Percentiles rank a stretch among this genome's conserved stretches.
phyloP scores from a whole-genome alignment of 1,139 yeast species.

The Blastobotrys malaysiensis region DNA sequence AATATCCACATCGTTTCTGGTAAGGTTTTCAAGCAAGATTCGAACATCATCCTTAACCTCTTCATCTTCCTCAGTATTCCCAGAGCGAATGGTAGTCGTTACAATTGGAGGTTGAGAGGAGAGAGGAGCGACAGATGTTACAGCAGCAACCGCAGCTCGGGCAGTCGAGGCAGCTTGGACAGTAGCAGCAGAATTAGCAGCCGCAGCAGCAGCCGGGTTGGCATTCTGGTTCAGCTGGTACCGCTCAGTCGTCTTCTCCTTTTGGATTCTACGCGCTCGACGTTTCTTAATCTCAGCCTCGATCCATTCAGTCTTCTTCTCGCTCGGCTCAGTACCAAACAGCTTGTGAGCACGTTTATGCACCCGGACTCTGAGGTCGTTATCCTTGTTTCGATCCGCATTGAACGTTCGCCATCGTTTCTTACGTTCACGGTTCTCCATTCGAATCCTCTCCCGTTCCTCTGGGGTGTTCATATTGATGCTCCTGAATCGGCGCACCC shows the following conservation, averaged over 20 bases:
- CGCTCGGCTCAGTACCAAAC: constrained; percentile 59
- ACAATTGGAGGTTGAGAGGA: not conserved
- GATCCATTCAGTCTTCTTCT: constrained; percentile 65
- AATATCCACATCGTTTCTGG: constrained; percentile 10
- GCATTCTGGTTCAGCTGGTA: not conserved
- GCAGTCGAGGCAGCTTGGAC: not conserved
- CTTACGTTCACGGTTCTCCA: constrained; percentile 79
- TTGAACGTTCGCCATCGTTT: constrained; percentile 88
- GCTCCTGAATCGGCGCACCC: constrained; percentile 4
- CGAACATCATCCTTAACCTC: constrained; percentile 6
- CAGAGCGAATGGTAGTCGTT: not conserved
- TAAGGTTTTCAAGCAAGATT: constrained; percentile 3
- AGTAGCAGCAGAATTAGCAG: not conserved
- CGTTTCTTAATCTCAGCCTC: constrained; percentile 66
- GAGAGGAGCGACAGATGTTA: not conserved
- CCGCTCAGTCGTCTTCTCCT: constrained; percentile 14
- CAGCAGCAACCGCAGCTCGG: not conserved
- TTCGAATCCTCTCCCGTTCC: constrained; percentile 53
- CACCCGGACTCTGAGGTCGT: constrained; percentile 75
- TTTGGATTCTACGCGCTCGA: constrained; percentile 49
- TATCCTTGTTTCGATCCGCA: constrained; percentile 75
- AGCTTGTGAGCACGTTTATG: constrained; percentile 61
- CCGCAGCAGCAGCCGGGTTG: constrained; percentile 6
- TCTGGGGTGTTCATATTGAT: constrained; percentile 28
- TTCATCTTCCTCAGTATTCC: not conserved